Evolutionary conservation across 495 filamentous ascomycete genomes (phyloP).

Genomic region (Acidomyces sp.): DNA sequence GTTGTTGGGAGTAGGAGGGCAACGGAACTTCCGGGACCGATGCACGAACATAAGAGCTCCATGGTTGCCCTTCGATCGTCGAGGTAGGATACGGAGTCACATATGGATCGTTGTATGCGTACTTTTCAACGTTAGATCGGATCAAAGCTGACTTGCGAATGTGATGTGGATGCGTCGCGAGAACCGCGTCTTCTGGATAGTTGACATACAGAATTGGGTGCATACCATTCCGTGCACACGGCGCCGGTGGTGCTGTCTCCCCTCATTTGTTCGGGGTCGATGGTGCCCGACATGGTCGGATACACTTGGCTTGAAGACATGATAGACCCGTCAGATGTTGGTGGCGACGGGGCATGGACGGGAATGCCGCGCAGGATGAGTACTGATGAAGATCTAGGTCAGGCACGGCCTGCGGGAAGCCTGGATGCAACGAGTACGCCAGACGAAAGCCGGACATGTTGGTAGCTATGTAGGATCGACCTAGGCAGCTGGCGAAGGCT

Average conservation of each 20-base stretch:
- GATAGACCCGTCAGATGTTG: constrained; percentile 6
- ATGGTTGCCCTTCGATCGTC: constrained; percentile 15
- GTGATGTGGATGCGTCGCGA: not conserved
- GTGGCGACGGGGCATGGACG: constrained; percentile 5
- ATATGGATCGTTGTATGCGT: constrained; percentile 19
- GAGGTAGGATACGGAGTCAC: constrained; percentile 18
- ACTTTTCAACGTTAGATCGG: constrained; percentile 7
- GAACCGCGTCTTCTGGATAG: not conserved
- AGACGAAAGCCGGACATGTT: constrained; percentile 10
- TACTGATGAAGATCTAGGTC: constrained; percentile 3
- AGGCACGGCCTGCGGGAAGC: constrained; percentile 10
- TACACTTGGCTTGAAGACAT: constrained; percentile 10
- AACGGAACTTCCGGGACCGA: constrained; percentile 15
- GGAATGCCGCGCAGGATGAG: not conserved
- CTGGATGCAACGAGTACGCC: constrained; percentile 1
- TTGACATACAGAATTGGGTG: constrained; percentile 17
- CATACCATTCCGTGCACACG: constrained; percentile 14
- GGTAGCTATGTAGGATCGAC: constrained; percentile 18
- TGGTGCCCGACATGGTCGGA: constrained; percentile 5
- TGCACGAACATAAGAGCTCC: constrained; percentile 7
- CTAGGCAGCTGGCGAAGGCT: constrained; percentile 4
- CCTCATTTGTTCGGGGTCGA: constrained; percentile 11
- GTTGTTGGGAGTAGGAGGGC: constrained; percentile 1
- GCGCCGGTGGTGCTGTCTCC: constrained; percentile 5
- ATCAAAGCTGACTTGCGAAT: constrained; percentile 4